These are phyloP conservation scores for Mucor velutinosus DNA, from an alignment of 371 early-diverging fungal genomes.

Conservation along the genomic window DNA sequence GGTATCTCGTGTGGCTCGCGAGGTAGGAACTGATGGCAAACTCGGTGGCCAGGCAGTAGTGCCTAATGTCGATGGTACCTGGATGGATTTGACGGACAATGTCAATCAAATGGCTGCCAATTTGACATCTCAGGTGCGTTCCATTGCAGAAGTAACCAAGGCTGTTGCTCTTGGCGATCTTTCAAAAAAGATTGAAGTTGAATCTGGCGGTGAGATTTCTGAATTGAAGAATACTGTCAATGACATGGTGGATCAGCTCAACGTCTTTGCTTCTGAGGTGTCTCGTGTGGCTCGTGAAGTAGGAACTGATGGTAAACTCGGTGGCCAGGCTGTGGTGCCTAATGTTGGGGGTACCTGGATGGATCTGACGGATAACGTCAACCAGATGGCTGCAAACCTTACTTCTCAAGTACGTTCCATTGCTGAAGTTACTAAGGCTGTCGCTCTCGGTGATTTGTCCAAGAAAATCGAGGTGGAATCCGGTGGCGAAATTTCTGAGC, in stretches of 20 bases:
- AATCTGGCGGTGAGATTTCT: conserved; percentile 24
- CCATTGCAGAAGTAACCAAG: conserved; percentile 59
- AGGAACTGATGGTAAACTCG: conserved; percentile 25
- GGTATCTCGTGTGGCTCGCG: too few relatives aligned
- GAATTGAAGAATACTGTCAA: conserved; percentile 26
- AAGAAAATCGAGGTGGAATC: conserved; percentile 33
- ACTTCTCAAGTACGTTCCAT: conserved; percentile 49
- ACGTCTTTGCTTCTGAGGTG: conserved; percentile 23
- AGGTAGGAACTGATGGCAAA: too few relatives aligned
- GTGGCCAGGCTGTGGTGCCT: conserved; percentile 46
- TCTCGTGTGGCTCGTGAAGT: conserved; percentile 27
- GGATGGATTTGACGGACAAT: conserved; percentile 36
- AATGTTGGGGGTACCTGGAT: conserved; percentile 64
- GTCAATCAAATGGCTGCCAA: conserved; percentile 68
- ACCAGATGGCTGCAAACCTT: conserved; percentile 41
- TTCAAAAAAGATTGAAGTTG: conserved; percentile 43
- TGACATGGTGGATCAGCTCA: conserved; percentile 27
- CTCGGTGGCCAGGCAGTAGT: too few relatives aligned
- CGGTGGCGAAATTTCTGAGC: conserved; percentile 35
- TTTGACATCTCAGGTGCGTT: conserved; percentile 59
- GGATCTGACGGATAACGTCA: conserved; percentile 62
- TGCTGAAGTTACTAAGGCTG: conserved; percentile 42
- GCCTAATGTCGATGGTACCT: too few relatives aligned
- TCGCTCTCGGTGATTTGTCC: conserved; percentile 49
- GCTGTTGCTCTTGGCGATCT: conserved; percentile 59